These are phyloP conservation scores for Chrysophaeum taylorii DNA, from an alignment of 352 stramenopile genomes.

Conservation along the genomic window DNA sequence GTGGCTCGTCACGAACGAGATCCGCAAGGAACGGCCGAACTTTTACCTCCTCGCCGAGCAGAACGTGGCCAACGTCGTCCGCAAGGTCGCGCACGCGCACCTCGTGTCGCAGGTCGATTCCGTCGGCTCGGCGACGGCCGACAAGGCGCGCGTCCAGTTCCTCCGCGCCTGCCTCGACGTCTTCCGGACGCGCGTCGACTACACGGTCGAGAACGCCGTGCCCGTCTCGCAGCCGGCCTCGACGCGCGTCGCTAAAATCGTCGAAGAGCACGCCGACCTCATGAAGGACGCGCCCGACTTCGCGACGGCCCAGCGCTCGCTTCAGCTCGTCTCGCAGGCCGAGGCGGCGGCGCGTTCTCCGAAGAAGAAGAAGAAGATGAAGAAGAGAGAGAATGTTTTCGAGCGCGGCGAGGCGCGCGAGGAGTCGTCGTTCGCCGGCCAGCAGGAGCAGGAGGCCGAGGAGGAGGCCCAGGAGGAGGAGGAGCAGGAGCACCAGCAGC, in stretches of 20 bases:
- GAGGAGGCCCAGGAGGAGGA: constrained; percentile 55
- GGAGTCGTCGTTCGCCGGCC: neutral
- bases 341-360: too few species aligned
- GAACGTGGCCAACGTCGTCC: constrained; percentile 68
- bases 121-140: neutral
- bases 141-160: constrained; percentile 10
- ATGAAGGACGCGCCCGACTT: neutral
- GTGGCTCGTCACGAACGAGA: constrained; percentile 87
- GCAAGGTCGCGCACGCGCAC: constrained; percentile 60
- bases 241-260: constrained; percentile 30
- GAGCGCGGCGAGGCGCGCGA: neutral
- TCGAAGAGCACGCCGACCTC: constrained; percentile 24
- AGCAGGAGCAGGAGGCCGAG: constrained; percentile 70
- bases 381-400: too few species aligned
- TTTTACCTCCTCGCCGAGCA: constrained; percentile 80
- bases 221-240: constrained; percentile 21
- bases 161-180: constrained; percentile 30
- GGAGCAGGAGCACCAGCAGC: constrained; percentile 45
- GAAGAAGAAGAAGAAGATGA: too few species aligned
- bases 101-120: constrained; percentile 3
- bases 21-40: constrained; percentile 84
- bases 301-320: neutral
- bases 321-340: neutral
- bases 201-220: constrained; percentile 39
- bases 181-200: constrained; percentile 43